A percentile compares a stretch with the other conserved stretches of the same genome.
These are phyloP conservation scores for Epichloe gansuensis DNA, from an alignment of 2,329 filamentous ascomycete species.

Conservation along the genomic window DNA sequence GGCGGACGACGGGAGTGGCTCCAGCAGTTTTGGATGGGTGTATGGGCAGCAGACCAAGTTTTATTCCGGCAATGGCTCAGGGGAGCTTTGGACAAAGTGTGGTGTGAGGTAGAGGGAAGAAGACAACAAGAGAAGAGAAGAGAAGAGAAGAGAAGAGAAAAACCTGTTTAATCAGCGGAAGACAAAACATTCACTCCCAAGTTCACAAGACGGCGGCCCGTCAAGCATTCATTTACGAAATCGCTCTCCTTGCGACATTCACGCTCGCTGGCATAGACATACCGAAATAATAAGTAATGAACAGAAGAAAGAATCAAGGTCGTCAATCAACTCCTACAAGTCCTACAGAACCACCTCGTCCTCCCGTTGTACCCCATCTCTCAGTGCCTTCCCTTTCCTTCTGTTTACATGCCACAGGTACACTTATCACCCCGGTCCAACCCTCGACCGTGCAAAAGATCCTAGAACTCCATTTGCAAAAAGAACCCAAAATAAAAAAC, in stretches of 20 bases:
- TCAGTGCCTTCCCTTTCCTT: constrained; percentile 3
- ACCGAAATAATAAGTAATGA: neutral
- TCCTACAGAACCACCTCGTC: constrained; percentile 8
- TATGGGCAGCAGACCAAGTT: neutral
- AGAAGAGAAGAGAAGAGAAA: neutral
- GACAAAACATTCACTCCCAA: neutral
- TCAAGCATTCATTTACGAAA: neutral
- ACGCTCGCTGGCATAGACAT: neutral
- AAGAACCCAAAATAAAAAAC: constrained; percentile 23
- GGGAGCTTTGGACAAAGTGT: neutral
- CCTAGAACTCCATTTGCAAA: constrained; percentile 26
- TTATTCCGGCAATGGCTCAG: neutral
- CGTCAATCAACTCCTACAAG: constrained; percentile 12
- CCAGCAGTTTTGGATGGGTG: neutral
- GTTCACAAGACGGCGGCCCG: neutral
- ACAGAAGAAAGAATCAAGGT: neutral
- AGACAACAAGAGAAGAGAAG: neutral
- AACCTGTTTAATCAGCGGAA: too few relatives aligned
- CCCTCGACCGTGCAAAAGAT: constrained; percentile 13
- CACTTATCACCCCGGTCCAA: constrained; percentile 5
- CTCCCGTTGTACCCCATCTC: neutral
- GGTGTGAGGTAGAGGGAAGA: neutral
- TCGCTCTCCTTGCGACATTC: neutral
- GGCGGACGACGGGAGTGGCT: neutral
- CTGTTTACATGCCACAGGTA: constrained; percentile 11